phyloP scores from a whole-genome alignment of 2,329 filamentous ascomycete species.

The Plectosphaerella sp. region DNA sequence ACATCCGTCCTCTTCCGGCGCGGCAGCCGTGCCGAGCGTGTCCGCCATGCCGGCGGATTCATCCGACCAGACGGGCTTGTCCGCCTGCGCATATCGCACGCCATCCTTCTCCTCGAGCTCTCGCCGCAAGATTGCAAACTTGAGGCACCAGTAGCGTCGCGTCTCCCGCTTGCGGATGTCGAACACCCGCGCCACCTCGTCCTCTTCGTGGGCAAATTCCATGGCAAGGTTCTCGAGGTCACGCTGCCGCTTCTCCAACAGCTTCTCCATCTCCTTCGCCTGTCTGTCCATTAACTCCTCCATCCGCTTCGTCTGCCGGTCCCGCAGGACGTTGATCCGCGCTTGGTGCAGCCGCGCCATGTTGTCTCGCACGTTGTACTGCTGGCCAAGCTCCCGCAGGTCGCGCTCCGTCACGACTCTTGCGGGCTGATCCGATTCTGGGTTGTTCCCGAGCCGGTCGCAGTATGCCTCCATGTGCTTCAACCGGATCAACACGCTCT shows the following conservation, averaged over 20 bases:
- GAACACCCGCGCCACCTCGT: slow-evolving; percentile 40
- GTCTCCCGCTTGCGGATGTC: slow-evolving; percentile 37
- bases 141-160: slow-evolving; percentile 46
- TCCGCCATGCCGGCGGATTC: slow-evolving; percentile 9
- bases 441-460: slow-evolving; percentile 42
- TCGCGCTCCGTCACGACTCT: slow-evolving; percentile 56
- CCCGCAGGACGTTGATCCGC: slow-evolving; percentile 62
- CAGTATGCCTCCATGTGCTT: slow-evolving; percentile 66
- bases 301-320: slow-evolving; percentile 57
- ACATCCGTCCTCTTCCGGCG: not conserved
- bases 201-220: slow-evolving; percentile 44
- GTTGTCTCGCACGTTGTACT: slow-evolving; percentile 56
- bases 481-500: slow-evolving; percentile 52
- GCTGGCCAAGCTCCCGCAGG: slow-evolving; percentile 53
- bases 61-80: slow-evolving; percentile 35
- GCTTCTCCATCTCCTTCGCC: slow-evolving; percentile 41
- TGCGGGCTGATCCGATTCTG: slow-evolving; percentile 34
- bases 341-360: slow-evolving; percentile 55
- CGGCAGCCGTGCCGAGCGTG: not conserved
- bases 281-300: slow-evolving; percentile 55
- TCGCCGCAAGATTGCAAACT: slow-evolving; percentile 47
- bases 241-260: slow-evolving; percentile 39
- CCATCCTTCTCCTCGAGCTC: slow-evolving; percentile 43
- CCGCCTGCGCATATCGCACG: slow-evolving; percentile 34
- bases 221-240: slow-evolving; percentile 45